phyloP scores from a whole-genome alignment of 2,329 filamentous ascomycete species.

The Neopestalotiopsis sp. region DNA sequence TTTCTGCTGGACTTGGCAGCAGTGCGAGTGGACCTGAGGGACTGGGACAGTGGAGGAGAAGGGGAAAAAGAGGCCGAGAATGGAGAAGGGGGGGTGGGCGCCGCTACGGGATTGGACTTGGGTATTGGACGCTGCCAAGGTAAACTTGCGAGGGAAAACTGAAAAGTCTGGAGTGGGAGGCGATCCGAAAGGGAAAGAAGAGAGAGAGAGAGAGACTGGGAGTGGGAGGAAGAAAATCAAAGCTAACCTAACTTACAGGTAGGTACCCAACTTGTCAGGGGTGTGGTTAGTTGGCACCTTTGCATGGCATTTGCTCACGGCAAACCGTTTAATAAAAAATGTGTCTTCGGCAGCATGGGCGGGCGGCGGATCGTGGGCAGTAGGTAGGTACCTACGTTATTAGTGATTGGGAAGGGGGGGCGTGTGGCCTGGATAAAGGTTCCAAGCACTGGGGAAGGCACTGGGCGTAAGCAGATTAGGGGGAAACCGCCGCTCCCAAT shows the following conservation, averaged over 20 bases:
- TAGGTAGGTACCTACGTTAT: too few species aligned
- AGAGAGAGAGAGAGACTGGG: background rate
- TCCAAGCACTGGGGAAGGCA: background rate
- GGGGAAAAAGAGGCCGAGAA: constrained; percentile 23
- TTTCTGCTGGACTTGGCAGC: constrained; percentile 15
- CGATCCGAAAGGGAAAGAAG: constrained; percentile 1
- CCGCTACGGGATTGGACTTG: constrained; percentile 3
- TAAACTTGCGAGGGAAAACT: background rate
- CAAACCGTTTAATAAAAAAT: too few species aligned
- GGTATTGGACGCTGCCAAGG: background rate
- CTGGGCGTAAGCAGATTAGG: background rate
- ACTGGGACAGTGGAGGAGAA: constrained; percentile 14
- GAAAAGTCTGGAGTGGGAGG: background rate
- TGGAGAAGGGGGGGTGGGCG: constrained; percentile 25
- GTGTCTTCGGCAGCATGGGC: too few species aligned
- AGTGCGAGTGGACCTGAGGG: constrained; percentile 16
- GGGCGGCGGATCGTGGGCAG: too few species aligned
- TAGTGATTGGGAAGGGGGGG: too few species aligned
- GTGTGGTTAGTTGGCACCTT: background rate
- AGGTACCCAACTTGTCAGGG: background rate
- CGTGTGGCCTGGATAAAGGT: background rate
- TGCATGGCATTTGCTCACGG: background rate
- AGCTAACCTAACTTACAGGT: background rate
- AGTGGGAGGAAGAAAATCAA: background rate
- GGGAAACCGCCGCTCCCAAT: constrained; percentile 16